Base-by-base conservation (phyloP, 2,329 filamentous ascomycete genomes). In the Colletotrichum shisoi region DNA sequence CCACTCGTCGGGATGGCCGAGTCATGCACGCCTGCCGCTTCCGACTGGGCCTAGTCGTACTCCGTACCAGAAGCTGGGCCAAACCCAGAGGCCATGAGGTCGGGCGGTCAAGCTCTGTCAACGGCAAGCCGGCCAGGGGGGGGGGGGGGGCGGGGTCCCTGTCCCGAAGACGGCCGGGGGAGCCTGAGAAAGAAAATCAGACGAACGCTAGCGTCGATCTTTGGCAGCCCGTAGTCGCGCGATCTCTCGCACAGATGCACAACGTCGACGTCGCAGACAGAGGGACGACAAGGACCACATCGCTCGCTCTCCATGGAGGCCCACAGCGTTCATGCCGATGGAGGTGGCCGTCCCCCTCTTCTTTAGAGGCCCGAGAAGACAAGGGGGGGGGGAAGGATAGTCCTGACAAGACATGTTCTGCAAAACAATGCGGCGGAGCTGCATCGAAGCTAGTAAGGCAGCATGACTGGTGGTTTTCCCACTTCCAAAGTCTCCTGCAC, bases 131-230 rank as follows among this genome's bases (percentile, higher is more conserved):
- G 53, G 40, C 46, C 53, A 66, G 42, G 67, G 48, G 31, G 31
- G 27, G 27, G 4, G 4, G 67, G 48, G 31, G 31, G 27, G 27
- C 1, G 4, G 7, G 7, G 46, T 34, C 24, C 63, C 57, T 48
- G 63, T 62, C 52, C 54, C 62, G 42, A 57, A 53, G 52, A 67
- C 45, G 63, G 46, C 63, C 53, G 57, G 57, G 34, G 21, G 45
- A 59, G 60, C 48, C 31, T 34, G 31, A 34, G 31, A 8, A 8
- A 34, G 31, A 34, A 34, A 34, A 64, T 52, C 64, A 69, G 63
- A 68, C 59, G 63, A 69, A 68, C 64, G 56, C 51, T 60, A 52
- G 64, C 44, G 64, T 37, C 64, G 64, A 69, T 68, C 63, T 53
- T 40, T 56, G 37, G 40, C 51, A 52, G 62, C 39, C 51, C 51